These are phyloP conservation scores for Vitis hybrid DNA, from an alignment of 177 flowering plant genomes.

Conservation along the genomic window DNA sequence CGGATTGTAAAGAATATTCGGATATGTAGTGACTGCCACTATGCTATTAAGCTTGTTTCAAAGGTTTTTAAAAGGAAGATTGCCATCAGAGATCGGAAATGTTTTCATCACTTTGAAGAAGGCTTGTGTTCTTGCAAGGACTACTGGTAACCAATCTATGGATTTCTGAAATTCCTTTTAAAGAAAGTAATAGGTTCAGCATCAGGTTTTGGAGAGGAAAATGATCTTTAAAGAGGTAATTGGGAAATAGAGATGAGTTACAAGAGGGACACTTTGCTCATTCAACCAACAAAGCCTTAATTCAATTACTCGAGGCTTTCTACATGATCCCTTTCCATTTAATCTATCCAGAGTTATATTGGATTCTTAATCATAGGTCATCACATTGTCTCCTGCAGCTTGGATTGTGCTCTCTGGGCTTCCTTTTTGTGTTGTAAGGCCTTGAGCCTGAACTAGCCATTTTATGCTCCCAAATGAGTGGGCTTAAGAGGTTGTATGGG, in stretches of 20 bases:
- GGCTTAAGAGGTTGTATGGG: too few species aligned
- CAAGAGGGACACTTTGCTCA: too few species aligned
- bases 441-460: too few species aligned
- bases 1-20: slow-evolving; percentile 6
- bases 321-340: too few species aligned
- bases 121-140: slow-evolving; percentile 7
- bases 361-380: too few species aligned
- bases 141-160: slow-evolving; percentile 1
- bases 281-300: too few species aligned
- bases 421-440: too few species aligned
- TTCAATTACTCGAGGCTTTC: too few species aligned
- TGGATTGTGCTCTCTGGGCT: too few species aligned
- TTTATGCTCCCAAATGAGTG: too few species aligned
- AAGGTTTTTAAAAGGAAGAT: slow-evolving; percentile 8
- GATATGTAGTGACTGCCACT: slow-evolving; percentile 9
- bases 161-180: not conserved
- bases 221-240: not conserved
- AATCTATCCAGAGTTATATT: too few species aligned
- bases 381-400: too few species aligned
- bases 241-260: not conserved
- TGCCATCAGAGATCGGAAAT: slow-evolving; percentile 3
- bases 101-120: slow-evolving; percentile 8
- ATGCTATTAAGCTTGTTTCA: slow-evolving; percentile 6
- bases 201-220: not conserved
- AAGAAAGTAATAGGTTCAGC: not conserved